These are phyloP conservation scores for Schoenoplectus triqueter DNA, from an alignment of 202 grass and related monocot genomes.

Conservation along the genomic window DNA sequence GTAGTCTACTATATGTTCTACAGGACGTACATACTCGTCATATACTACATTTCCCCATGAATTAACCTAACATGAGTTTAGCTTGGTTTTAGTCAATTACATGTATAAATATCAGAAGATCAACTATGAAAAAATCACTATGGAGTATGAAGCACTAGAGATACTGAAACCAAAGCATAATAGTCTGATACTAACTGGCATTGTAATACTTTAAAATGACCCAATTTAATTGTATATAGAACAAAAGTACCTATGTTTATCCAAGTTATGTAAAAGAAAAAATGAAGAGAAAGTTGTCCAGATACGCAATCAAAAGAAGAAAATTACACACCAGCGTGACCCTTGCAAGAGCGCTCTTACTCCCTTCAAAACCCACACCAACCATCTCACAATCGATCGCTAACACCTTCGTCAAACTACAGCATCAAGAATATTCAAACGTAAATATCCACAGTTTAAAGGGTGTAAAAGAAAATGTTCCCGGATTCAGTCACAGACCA, in stretches of 20 bases:
- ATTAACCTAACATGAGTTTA: constrained; percentile 63
- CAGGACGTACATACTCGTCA: constrained; percentile 69
- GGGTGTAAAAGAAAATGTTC: constrained; percentile 13
- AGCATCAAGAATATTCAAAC: constrained; percentile 8
- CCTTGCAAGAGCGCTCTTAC: constrained; percentile 78
- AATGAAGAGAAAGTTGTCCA: too few relatives aligned
- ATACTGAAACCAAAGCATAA: not conserved
- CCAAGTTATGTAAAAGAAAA: too few relatives aligned
- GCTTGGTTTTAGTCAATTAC: not conserved
- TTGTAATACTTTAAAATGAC: not conserved
- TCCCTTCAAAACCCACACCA: constrained; percentile 60
- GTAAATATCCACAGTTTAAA: constrained; percentile 37
- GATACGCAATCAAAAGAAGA: too few relatives aligned
- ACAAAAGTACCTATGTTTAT: not conserved
- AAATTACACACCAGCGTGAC: constrained; percentile 67
- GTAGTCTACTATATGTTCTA: constrained; percentile 81
- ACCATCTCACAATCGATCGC: constrained; percentile 97
- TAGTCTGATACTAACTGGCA: not conserved
- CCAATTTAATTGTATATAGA: not conserved
- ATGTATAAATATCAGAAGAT: constrained; percentile 14
- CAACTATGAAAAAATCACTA: not conserved
- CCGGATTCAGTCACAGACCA: not conserved
- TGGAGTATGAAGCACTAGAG: not conserved
- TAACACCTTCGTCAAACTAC: constrained; percentile 75
- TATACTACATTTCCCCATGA: constrained; percentile 77